Evolutionary conservation across 371 early-diverging fungal species (phyloP), one percentile per base, ranked within the genome.

Genomic region (Mortierella sp.): DNA sequence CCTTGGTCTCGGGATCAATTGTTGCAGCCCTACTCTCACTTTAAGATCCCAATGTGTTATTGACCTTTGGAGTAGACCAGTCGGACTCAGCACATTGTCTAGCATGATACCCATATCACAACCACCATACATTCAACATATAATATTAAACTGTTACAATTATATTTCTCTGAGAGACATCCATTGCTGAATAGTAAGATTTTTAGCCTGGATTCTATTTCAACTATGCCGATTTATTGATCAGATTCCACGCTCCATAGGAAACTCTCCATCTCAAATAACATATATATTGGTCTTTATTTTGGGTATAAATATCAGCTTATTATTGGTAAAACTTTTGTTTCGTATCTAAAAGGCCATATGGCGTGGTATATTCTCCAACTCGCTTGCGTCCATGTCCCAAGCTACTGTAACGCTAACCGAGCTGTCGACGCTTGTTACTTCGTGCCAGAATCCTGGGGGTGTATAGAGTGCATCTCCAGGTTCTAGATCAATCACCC

Each of bases 401-500:
- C 85, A 84, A 24, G 85, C 74, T 1, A 84, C 68, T 1, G 85
- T 84, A 43, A 84, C 61, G 38, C 76, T 76, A n/a, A 84, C 58
- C 22, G 80, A 79, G n/a, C 71, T 73, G 24, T 73, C 76, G 13
- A 80, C 65, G 38, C 80, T 79, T n/a, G 77, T 80, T 7, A 84
- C 85, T 59, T 84, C 85, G 63, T 84, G 85, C 83, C 79, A 78
- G 69, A 72, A 84, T 9, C 85, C 85, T 9, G 79, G 83, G 16
- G 85, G 85, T 3, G 85, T 84, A 64, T 84, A 84, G 47, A 84
- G 33, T 1, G 76, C 80, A 71, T 84, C 85, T 3, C 85, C 85
- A 0, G 85, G 83, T 32, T 68, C 80, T 32, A 84, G 57, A 58
- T 79, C 77, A 7, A 78, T 65, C 19, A 76, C 67, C 72, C 70